Conservation (phyloP, 2,329 filamentous ascomycete species). For the Calonectria henricotiae region DNA sequence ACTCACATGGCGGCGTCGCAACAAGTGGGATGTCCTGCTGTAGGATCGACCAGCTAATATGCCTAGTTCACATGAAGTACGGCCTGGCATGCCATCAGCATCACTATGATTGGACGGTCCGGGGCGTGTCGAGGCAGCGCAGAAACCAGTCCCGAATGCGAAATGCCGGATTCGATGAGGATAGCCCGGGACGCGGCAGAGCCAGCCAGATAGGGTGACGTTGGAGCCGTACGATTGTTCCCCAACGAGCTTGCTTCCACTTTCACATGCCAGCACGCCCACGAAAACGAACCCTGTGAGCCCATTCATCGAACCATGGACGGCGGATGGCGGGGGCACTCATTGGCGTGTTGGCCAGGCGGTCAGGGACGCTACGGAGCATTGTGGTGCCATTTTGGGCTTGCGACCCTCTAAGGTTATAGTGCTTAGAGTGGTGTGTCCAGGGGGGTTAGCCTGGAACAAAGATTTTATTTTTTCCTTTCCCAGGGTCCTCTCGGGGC, state of each 20-base stretch:
- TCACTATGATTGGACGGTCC: conserved; percentile 17
- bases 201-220: conserved; percentile 11
- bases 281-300: conserved; percentile 37
- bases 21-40: conserved; percentile 24
- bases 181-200: conserved; percentile 34
- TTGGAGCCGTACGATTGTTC: conserved; percentile 35
- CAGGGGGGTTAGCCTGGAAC: conserved; percentile 24
- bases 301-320: conserved; percentile 41
- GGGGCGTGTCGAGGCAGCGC: conserved; percentile 12
- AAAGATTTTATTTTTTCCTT: background rate
- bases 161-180: conserved; percentile 38
- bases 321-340: conserved; percentile 27
- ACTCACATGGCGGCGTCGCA: conserved; percentile 10
- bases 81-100: conserved; percentile 23
- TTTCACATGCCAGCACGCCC: conserved; percentile 36
- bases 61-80: conserved; percentile 4
- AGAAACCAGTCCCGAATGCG: conserved; percentile 38
- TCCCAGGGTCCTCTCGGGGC: conserved; percentile 11
- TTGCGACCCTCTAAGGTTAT: conserved; percentile 20
- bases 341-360: conserved; percentile 34
- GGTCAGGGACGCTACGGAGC: conserved; percentile 36
- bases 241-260: conserved; percentile 34
- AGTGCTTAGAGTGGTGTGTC: conserved; percentile 14
- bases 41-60: conserved; percentile 28
- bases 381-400: conserved; percentile 36